Evolutionary conservation across 495 filamentous ascomycete species (phyloP).

Genomic region (Aspergillus sclerotioniger): DNA sequence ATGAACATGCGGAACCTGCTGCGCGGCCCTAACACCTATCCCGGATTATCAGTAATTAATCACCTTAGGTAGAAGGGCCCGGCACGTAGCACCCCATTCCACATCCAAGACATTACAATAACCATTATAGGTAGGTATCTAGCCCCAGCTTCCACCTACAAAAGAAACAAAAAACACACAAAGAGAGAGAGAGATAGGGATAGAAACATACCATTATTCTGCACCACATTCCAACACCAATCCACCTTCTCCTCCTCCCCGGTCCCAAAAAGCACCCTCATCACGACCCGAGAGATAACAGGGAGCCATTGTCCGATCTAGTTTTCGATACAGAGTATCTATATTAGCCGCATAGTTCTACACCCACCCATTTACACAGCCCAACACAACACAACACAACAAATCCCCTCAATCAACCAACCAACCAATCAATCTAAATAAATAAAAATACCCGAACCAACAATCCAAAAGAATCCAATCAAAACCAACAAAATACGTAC

Average conservation of each 20-base stretch:
- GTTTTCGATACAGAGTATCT: too few species aligned
- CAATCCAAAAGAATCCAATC: too few species aligned
- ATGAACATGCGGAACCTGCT: constrained; percentile 88
- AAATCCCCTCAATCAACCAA: too few species aligned
- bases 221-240: constrained; percentile 83
- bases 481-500: constrained; percentile 22
- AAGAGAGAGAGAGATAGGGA: constrained; percentile 6
- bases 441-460: neutral
- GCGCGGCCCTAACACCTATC: constrained; percentile 72
- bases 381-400: too few species aligned
- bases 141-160: too few species aligned
- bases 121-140: too few species aligned
- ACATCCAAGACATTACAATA: neutral
- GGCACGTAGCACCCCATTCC: too few species aligned
- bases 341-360: neutral
- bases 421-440: too few species aligned
- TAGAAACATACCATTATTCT: constrained; percentile 75
- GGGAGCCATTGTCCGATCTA: constrained; percentile 68
- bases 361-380: too few species aligned
- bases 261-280: constrained; percentile 43
- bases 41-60: constrained; percentile 1
- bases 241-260: constrained; percentile 30
- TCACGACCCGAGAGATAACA: constrained; percentile 68
- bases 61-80: neutral
- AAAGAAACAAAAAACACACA: too few species aligned